Evolutionary conservation across 371 early-diverging fungal genomes (phyloP).

Genomic region (Lichtheimia ornata): DNA sequence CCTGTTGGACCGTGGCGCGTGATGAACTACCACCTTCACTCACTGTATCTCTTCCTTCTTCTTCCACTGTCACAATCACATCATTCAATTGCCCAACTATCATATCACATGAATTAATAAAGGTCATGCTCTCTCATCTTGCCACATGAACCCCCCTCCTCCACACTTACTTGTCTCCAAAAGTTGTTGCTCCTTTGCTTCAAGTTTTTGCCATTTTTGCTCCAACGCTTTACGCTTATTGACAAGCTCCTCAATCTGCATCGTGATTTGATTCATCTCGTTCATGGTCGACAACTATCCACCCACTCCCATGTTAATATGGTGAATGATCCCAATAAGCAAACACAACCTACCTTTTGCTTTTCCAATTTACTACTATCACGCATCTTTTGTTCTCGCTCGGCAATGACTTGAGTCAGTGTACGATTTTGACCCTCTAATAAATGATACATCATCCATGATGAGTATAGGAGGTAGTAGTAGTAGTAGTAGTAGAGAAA

Average conservation of each 20-base stretch:
- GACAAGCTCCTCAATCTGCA: constrained; percentile 56
- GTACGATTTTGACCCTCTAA: constrained; percentile 8
- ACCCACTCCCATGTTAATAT: constrained; percentile 1
- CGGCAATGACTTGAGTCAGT: constrained; percentile 39
- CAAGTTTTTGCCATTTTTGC: constrained; percentile 55
- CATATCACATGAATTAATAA: constrained; percentile 3
- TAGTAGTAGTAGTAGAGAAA: too few relatives aligned
- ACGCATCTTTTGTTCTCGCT: constrained; percentile 52
- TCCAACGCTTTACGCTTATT: constrained; percentile 54
- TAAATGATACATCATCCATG: not conserved
- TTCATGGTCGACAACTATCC: constrained; percentile 43
- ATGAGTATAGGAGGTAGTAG: not conserved
- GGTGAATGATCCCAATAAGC: not conserved
- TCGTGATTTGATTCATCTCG: constrained; percentile 66
- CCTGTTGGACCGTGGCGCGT: constrained; percentile 1
- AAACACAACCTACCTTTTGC: constrained; percentile 41
- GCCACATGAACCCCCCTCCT: not conserved
- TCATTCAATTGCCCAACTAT: constrained; percentile 44
- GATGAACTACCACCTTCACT: constrained; percentile 3
- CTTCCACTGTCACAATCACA: constrained; percentile 38
- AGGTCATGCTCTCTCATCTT: not conserved
- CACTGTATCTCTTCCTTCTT: constrained; percentile 18
- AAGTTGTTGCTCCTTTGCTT: constrained; percentile 59
- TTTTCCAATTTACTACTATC: constrained; percentile 55
- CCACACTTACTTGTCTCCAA: constrained; percentile 43